Conservation (phyloP, 2,329 filamentous ascomycete species). For the Ascochyta pisi region DNA sequence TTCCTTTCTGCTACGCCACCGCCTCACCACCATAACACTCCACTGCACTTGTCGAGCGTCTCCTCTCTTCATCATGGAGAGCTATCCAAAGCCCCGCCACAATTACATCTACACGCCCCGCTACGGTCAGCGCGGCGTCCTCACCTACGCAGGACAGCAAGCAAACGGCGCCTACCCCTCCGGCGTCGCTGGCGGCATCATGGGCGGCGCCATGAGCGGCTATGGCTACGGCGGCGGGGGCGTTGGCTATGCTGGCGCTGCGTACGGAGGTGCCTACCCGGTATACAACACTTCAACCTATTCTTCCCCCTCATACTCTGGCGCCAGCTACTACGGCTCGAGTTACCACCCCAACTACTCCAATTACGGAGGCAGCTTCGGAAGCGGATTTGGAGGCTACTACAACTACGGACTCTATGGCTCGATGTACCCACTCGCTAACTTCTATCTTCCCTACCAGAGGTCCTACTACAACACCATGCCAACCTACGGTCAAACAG, state of each 20-base stretch:
- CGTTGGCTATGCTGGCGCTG: slow-evolving; percentile 19
- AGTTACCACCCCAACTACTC: slow-evolving; percentile 21
- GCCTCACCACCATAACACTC: not conserved
- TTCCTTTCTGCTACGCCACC: slow-evolving; percentile 1
- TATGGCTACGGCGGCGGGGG: slow-evolving; percentile 20
- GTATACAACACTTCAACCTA: slow-evolving; percentile 35
- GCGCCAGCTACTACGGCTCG: slow-evolving; percentile 21
- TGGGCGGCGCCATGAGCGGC: slow-evolving; percentile 15
- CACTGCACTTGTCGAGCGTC: not conserved
- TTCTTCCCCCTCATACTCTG: slow-evolving; percentile 25
- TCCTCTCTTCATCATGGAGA: slow-evolving; percentile 23
- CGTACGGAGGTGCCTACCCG: slow-evolving; percentile 26
- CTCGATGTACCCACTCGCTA: slow-evolving; percentile 44
- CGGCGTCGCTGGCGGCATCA: slow-evolving; percentile 25
- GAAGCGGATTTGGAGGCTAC: slow-evolving; percentile 27
- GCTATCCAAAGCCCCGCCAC: slow-evolving; percentile 40
- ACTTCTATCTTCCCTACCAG: slow-evolving; percentile 45
- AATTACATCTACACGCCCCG: slow-evolving; percentile 41
- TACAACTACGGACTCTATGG: slow-evolving; percentile 35
- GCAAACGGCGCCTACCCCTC: slow-evolving; percentile 36
- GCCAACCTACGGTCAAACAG: slow-evolving; percentile 30
- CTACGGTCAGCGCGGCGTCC: slow-evolving; percentile 37
- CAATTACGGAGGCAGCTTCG: slow-evolving; percentile 9
- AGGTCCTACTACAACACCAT: slow-evolving; percentile 38
- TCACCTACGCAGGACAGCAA: slow-evolving; percentile 37